Base-by-base conservation (phyloP, 805 yeast species). In the Schizosaccharomyces lindneri region DNA sequence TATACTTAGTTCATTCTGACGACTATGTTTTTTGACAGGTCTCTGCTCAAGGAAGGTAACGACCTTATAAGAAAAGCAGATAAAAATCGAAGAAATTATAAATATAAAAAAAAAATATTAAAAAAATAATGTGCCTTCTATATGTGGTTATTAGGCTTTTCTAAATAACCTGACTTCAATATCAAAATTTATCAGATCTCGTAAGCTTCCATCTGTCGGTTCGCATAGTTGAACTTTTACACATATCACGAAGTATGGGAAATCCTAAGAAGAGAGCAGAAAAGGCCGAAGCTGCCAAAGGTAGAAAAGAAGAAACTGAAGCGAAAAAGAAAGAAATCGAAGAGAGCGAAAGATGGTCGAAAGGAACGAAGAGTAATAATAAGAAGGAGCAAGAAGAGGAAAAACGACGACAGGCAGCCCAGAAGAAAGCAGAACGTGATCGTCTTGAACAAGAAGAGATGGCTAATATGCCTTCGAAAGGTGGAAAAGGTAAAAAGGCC, bases 391-490 rank as follows among this genome's bases (percentile, higher is more conserved):
- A 79, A 21, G 60, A 57, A 31, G 60, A n/a, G 19, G 60, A 57
- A 57, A 57, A 57, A 17, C 60, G 60, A 29, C 24, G 29, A 62
- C 85, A 79, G 27, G 83, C 79, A 17, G 80, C 78, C 61, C 81
- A 79, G 62, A 85, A 84, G 73, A 81, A 78, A 68, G 87, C 83
- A 61, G 89, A 84, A 67, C 89, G 85, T 4, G 81, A 83, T 7
- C 77, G 81, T 62, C 84, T 83, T 75, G 86, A 85, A 75, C 84
- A 85, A n/a, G 93, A 85, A 69, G 78, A 93, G 66, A 93, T 85
- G 55, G 83, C 76, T 17, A 74, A 82, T 19, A 70, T 81, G 66
- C 85, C 85, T 0, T 65, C 80, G 7, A 83, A 82, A 70, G 68
- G 71, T 87, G 87, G 59, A 81, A 46, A 46, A 17, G 51, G 83